Evolutionary conservation across 164 flowering plant species (phyloP), one percentile per base, ranked within the genome.

Genomic region (Berberis vulgaris): DNA sequence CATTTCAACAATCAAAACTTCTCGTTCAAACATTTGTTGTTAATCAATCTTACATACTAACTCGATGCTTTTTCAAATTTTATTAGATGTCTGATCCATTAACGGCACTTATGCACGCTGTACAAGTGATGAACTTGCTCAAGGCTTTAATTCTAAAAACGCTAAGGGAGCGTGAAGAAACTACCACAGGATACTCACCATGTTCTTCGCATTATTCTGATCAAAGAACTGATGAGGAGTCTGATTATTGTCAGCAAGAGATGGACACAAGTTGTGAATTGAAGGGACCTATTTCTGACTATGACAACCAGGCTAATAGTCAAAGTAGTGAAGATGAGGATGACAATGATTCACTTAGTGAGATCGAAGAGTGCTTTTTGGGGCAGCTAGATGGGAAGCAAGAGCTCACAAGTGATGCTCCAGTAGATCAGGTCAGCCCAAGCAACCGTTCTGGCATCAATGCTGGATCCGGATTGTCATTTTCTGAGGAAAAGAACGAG

Each of bases 51-150:
- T 61, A 9, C 13, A 43, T 1, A 49, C 45, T 56, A 41, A 57
- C 6, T 49, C 41, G 45, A 44, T 38, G n/a, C 9, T 10, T 6
- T 60, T 43, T 67, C 64, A 26, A 2, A 5, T 43, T 46, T 57
- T 67, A 7, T 12, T 78, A 94, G 97, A 89, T 94, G 99, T 82
- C 99, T 54, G 99, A 94, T 83, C 99, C 99, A 52, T 78, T 94
- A 69, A 94, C 96, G 49, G 99, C 99, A 26, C 74, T 94, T 45
- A 94, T 94, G 97, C 97, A 91, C 60, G 99, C 97, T 54, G 96
- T 91, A 66, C 97, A 94, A 94, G 96, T 94, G 41, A 94, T 94
- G 97, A 94, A 94, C 79, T 77, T 94, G 72, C 87, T 94, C 68
- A 94, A 94, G 77, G 87, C 91, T 45, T 75, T 94, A 56, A 91